A percentile compares a stretch with the other conserved stretches of the same genome.
phyloP scores from a whole-genome alignment of 1,284 basidiomycete genomes.

The Ganoderma multipileum region DNA sequence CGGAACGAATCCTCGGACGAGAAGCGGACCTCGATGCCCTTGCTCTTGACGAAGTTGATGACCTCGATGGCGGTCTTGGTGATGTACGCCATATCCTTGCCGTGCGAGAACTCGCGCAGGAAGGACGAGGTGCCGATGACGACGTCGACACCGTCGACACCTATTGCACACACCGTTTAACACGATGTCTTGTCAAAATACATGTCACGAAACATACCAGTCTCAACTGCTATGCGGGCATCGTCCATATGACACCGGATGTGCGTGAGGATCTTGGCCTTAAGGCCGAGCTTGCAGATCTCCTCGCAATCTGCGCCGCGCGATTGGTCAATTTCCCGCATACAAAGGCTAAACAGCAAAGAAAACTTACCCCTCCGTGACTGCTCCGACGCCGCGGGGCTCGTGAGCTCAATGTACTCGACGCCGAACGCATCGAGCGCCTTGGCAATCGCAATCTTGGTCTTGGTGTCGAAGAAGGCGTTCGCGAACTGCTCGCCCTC shows the following conservation, averaged over 20 bases:
- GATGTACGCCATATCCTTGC: conserved; percentile 99
- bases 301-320: conserved; percentile 90
- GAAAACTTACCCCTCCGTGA: conserved; percentile 61
- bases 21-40: conserved; percentile 99
- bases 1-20: conserved; percentile 99
- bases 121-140: conserved; percentile 99
- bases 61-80: conserved; percentile 99
- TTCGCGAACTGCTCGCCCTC: conserved; percentile 99
- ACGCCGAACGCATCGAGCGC: conserved; percentile 98
- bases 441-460: conserved; percentile 99
- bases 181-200: background rate
- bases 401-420: conserved; percentile 99
- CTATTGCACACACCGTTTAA: conserved; percentile 46
- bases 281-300: conserved; percentile 99
- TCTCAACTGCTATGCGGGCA: conserved; percentile 98
- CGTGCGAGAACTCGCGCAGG: conserved; percentile 99
- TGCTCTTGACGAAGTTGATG: conserved; percentile 99
- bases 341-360: background rate
- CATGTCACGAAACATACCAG: conserved; percentile 62
- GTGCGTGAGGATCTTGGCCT: conserved; percentile 97
- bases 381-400: conserved; percentile 97
- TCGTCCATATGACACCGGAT: conserved; percentile 99
- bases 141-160: conserved; percentile 98
- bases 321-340: conserved; percentile 13
- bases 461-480: conserved; percentile 99